Percentiles rank a stretch among this genome's conserved stretches.
These are phyloP conservation scores for Metschnikowia henanensis DNA, from an alignment of 805 yeast species.

Conservation along the genomic window DNA sequence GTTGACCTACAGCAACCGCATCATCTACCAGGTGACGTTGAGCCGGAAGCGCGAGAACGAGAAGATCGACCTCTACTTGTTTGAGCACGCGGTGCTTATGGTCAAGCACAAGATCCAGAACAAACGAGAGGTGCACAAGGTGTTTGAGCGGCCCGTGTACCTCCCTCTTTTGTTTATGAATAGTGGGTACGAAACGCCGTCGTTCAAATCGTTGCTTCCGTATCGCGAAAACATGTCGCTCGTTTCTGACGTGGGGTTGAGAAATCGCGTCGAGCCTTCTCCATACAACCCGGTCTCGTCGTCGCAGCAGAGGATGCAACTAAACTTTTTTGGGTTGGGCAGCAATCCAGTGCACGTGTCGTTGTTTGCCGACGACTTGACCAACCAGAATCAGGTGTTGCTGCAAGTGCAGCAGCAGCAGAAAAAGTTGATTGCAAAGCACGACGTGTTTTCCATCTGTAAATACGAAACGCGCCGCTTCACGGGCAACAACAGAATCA, in stretches of 20 bases:
- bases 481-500: slow-evolving; percentile 72
- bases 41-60: slow-evolving; percentile 70
- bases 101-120: slow-evolving; percentile 84
- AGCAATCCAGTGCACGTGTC: slow-evolving; percentile 54
- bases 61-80: slow-evolving; percentile 79
- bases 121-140: slow-evolving; percentile 89
- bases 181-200: slow-evolving; percentile 77
- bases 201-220: slow-evolving; percentile 45
- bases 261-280: slow-evolving; percentile 27
- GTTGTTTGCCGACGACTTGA: slow-evolving; percentile 49
- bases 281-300: slow-evolving; percentile 27
- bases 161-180: slow-evolving; percentile 72
- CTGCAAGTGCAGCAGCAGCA: slow-evolving; percentile 84
- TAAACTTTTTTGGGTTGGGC: slow-evolving; percentile 55
- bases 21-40: slow-evolving; percentile 75
- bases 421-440: slow-evolving; percentile 61
- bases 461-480: slow-evolving; percentile 76
- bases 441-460: slow-evolving; percentile 77
- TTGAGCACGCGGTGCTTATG: slow-evolving; percentile 85
- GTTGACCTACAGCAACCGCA: slow-evolving; percentile 77
- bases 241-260: slow-evolving; percentile 34
- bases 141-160: slow-evolving; percentile 86
- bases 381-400: slow-evolving; percentile 75
- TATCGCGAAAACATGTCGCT: slow-evolving; percentile 36
- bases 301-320: slow-evolving; percentile 41